phyloP scores from a whole-genome alignment of 2,329 filamentous ascomycete genomes.

The Fusarium illudens region DNA sequence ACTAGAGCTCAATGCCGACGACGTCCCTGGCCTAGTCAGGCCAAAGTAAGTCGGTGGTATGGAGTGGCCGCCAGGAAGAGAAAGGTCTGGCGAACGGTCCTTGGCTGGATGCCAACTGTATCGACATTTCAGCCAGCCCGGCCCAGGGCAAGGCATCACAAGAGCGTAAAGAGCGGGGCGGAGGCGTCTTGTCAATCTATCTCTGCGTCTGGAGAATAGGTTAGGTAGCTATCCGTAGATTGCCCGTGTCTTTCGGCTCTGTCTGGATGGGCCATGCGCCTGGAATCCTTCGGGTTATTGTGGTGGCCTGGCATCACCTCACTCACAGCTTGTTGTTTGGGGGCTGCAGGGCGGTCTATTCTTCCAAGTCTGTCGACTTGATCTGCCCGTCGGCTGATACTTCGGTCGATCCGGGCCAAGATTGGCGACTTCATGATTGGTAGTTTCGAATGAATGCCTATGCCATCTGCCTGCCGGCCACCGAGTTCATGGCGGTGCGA shows the following conservation, averaged over 20 bases:
- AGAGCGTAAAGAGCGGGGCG: conserved; percentile 20
- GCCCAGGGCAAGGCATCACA: conserved; percentile 13
- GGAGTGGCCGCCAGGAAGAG: conserved; percentile 1
- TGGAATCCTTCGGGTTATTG: conserved; percentile 5
- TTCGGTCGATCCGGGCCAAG: conserved; percentile 1
- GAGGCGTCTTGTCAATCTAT: conserved; percentile 11
- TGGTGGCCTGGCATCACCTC: conserved; percentile 18
- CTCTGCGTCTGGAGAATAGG: conserved; percentile 8
- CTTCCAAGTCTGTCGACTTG: neutral
- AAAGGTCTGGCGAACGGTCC: conserved; percentile 7
- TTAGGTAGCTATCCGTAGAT: too few species aligned
- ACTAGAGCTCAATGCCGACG: conserved; percentile 2
- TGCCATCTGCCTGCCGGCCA: neutral
- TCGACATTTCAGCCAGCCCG: conserved; percentile 35
- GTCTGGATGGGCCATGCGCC: conserved; percentile 11
- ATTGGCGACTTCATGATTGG: neutral
- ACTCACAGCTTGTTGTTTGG: conserved; percentile 4
- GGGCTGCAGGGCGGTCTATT: neutral
- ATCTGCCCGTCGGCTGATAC: conserved; percentile 4
- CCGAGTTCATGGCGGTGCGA: neutral
- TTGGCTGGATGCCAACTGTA: conserved; percentile 8
- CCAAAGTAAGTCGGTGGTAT: neutral
- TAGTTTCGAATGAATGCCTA: neutral
- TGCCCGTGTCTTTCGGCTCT: neutral
- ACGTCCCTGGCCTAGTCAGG: conserved; percentile 2